Base-by-base conservation (phyloP, 164 flowering plant species). In the Taxillus chinensis region DNA sequence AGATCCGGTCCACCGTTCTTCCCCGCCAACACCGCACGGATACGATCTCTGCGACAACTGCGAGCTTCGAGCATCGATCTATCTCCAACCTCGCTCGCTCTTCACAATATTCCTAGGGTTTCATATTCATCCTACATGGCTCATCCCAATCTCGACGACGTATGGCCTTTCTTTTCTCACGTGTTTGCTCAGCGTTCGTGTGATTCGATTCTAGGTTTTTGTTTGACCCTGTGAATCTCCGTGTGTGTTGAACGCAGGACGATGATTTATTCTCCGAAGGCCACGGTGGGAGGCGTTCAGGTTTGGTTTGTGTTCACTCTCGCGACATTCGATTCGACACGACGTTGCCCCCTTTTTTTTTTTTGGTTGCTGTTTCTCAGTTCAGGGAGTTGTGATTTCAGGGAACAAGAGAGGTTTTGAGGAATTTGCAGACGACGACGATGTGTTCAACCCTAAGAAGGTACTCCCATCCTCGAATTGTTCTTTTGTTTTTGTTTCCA, bases 371-470 rank as follows among this genome's bases (percentile, higher is more conserved):
- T 13, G 13, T 14, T 48, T 57, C 14, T 38, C 10, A 38, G 41
- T 9, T 7, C 4, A 5, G 4, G 27, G 5, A 4, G 10, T 5
- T 54, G 61, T 40, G 39, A 55, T 65, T 71, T 59, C 61, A 93
- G 99, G 91, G 27, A 83, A n/a, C 39, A 91, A 95, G 78, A 83
- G 96, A 71, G 68, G 84, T 61, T 95, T 86, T 68, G 99, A 84
- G 58, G 97, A 90, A 55, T 74, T 90, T n/a, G 97, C 91, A 41
- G 99, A 95, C 49, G 99, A 91, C 16, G 99, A 90, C 10, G 99
- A 95, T 62, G 51, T 90, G 17, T 90, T 93, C 63, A 86, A 86
- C 42, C 73, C 95, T 2, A 83, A 87, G 56, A 90, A 90, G 96
- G 97, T 88, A 57, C 6, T 8, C 60, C 60, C 43, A 4, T 51